Conservation (phyloP, 2,329 filamentous ascomycete genomes). For the Cladosporium austrohemisphaericum region DNA sequence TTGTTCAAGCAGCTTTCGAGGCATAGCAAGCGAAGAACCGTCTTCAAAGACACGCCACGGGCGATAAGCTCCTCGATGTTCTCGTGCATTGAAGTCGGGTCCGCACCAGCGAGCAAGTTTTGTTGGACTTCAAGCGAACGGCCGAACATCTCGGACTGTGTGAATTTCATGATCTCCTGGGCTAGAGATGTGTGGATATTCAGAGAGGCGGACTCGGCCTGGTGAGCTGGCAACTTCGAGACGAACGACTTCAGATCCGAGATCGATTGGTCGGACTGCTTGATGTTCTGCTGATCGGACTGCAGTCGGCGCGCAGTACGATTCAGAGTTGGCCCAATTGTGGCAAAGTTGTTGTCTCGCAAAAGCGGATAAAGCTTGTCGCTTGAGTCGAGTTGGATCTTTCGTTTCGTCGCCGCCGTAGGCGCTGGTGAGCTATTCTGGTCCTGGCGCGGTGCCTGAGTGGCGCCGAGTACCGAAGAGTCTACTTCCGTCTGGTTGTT, state of each 20-base stretch:
- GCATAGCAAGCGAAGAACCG: conserved; percentile 79
- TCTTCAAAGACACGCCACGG: conserved; percentile 73
- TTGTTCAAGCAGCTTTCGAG: conserved; percentile 88
- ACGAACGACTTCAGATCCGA: conserved; percentile 93
- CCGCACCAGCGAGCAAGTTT: conserved; percentile 84
- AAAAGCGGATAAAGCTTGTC: conserved; percentile 86
- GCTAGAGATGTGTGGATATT: conserved; percentile 87
- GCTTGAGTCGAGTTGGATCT: conserved; percentile 81
- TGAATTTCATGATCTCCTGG: conserved; percentile 93
- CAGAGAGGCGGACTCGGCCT: conserved; percentile 89
- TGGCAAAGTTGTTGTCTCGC: conserved; percentile 89
- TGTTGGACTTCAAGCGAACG: conserved; percentile 90
- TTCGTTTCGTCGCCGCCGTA: conserved; percentile 68
- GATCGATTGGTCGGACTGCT: conserved; percentile 75
- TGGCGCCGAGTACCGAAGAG: conserved; percentile 78
- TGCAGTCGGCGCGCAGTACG: conserved; percentile 83
- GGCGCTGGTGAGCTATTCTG: conserved; percentile 35
- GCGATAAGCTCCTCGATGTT: conserved; percentile 93
- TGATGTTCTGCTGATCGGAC: conserved; percentile 82
- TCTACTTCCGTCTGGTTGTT: conserved; percentile 93
- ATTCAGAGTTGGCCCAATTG: conserved; percentile 84
- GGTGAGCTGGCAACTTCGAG: conserved; percentile 84
- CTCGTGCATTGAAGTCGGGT: conserved; percentile 84
- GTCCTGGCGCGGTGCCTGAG: conserved; percentile 50
- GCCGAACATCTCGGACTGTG: conserved; percentile 82